Evolutionary conservation across 2,329 filamentous ascomycete genomes (phyloP).

Genomic region (Aspergillus ruber): DNA sequence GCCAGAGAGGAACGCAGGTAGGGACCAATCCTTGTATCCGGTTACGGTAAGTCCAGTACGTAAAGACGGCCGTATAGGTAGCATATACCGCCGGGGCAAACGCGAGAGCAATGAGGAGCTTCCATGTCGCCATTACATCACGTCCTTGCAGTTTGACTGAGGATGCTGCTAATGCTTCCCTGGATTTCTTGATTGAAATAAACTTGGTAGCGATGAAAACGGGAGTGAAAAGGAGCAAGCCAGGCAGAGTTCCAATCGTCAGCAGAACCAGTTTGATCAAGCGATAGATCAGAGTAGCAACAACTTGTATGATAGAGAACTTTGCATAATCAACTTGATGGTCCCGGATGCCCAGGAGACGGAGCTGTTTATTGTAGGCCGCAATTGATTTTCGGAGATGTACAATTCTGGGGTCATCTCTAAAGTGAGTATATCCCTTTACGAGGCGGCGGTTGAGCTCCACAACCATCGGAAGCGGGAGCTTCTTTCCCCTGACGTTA

Average conservation of each 20-base stretch:
- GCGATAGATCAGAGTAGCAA: constrained; percentile 72
- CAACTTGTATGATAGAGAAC: constrained; percentile 69
- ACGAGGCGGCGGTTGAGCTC: constrained; percentile 89
- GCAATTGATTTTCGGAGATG: constrained; percentile 68
- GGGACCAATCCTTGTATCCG: constrained; percentile 77
- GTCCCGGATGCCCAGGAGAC: constrained; percentile 79
- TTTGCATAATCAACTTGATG: constrained; percentile 91
- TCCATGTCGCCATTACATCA: constrained; percentile 92
- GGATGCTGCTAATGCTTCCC: constrained; percentile 75
- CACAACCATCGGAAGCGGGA: constrained; percentile 84
- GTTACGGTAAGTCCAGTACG: constrained; percentile 72
- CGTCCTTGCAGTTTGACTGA: constrained; percentile 82
- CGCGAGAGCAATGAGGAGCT: constrained; percentile 78
- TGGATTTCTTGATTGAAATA: constrained; percentile 75
- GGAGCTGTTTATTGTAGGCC: constrained; percentile 79
- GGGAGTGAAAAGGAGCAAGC: constrained; percentile 77
- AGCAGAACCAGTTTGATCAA: constrained; percentile 70
- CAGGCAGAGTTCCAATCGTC: constrained; percentile 74
- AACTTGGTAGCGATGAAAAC: constrained; percentile 79
- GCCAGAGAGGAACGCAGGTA: constrained; percentile 70
- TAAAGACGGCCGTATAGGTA: constrained; percentile 68
- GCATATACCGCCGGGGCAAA: constrained; percentile 77
- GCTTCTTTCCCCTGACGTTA: constrained; percentile 87
- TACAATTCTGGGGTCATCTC: constrained; percentile 78
- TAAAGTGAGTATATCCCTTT: constrained; percentile 86